Conservation (phyloP, 1,139 yeast genomes). For the Nakaseomyces glabratus region DNA sequence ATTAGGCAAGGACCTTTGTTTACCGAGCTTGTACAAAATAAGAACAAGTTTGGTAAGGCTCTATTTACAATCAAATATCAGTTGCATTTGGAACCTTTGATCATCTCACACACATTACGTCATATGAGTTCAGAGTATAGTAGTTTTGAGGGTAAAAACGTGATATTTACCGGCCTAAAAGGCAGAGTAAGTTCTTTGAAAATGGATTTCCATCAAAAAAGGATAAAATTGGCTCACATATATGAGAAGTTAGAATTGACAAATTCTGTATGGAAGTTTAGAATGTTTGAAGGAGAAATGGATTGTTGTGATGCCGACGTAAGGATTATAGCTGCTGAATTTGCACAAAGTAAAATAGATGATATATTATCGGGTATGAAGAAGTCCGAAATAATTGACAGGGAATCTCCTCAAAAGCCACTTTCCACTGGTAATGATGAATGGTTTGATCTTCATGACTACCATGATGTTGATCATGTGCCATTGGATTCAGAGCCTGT, state of each 20-base stretch:
- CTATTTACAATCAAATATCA: slow-evolving; percentile 72
- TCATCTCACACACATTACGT: slow-evolving; percentile 58
- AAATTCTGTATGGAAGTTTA: slow-evolving; percentile 48
- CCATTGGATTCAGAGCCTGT: slow-evolving; percentile 50
- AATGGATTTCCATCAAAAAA: slow-evolving; percentile 74
- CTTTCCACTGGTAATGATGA: slow-evolving; percentile 17
- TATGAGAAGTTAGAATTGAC: slow-evolving; percentile 49
- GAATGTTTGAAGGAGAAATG: slow-evolving; percentile 67
- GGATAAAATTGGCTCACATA: slow-evolving; percentile 49
- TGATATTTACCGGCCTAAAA: slow-evolving; percentile 67
- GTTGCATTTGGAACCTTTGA: slow-evolving; percentile 58
- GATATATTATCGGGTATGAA: slow-evolving; percentile 35
- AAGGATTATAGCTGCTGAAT: slow-evolving; percentile 57
- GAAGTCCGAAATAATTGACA: not conserved
- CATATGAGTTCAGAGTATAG: slow-evolving; percentile 42
- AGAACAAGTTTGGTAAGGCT: slow-evolving; percentile 60
- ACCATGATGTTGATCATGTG: slow-evolving; percentile 52
- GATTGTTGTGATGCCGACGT: slow-evolving; percentile 64
- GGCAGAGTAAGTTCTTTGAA: slow-evolving; percentile 52
- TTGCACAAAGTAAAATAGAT: slow-evolving; percentile 49
- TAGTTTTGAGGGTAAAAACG: slow-evolving; percentile 38
- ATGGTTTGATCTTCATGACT: slow-evolving; percentile 79
- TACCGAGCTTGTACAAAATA: slow-evolving; percentile 30
- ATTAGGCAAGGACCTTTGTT: slow-evolving; percentile 63
- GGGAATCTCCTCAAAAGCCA: slow-evolving; percentile 2